Base-by-base conservation (phyloP, 768 basidiomycete genomes). In the Russula vinacea region DNA sequence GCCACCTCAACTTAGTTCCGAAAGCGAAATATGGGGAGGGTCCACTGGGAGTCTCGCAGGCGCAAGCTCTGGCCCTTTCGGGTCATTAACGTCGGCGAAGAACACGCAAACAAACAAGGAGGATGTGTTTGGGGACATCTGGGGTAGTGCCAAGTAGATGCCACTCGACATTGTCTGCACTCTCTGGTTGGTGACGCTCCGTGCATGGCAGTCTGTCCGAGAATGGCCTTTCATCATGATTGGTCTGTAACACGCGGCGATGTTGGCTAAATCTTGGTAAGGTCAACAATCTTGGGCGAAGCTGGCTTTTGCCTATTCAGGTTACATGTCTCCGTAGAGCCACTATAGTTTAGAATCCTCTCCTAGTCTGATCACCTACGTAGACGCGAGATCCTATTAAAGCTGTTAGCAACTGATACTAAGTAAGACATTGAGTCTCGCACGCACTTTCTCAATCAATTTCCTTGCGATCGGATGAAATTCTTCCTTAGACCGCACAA, bases 381-480 rank as follows among this genome's bases (percentile, higher is more conserved):
- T 35, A 52, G 49, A 45, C 16, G 29, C 68, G 44, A 75, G 69
- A 67, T 75, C 74, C 74, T 75, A 44, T 24, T 32, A n/a, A 7
- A 33, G 16, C 16, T 8, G 26, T 65, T 51, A 64, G 24, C 4
- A 33, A 39, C 37, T 22, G 19, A 44, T 5, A 17, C 8, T 11
- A 9, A n/a, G 37, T 11, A 37, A 45, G 52, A n/a, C 24, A 24
- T 32, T 16, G 9, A 10, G 40, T 22, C 14, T n/a, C 22, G 13
- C 10, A 19, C 57, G 7, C 64, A 88, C 90, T 83, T 89, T 89
- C 68, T 88, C 88, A 68, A 92, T 90, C 69, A 90, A 68, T 72
- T 79, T 85, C 67, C 83, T 77, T 24, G 90, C 90, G 64, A 91
- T 90, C 0, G 90, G 90, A 73, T 92, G 90, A 78, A 91, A 92